Base-by-base conservation (phyloP, 2,329 filamentous ascomycete genomes). In the Xylariaceae sp. region DNA sequence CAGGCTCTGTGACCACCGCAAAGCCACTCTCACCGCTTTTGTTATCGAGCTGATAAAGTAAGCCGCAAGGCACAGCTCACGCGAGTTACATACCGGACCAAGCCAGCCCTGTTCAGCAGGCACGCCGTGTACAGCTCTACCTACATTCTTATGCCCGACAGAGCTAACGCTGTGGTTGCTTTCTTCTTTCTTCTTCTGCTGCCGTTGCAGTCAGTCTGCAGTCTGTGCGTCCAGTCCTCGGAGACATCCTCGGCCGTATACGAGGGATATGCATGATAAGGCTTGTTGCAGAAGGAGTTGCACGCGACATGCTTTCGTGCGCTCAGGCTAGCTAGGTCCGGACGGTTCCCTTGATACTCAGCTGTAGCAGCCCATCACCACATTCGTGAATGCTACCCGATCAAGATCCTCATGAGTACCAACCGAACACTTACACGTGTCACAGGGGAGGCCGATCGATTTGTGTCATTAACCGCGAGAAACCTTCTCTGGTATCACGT, bases 211-310 rank as follows among this genome's bases (percentile, higher is more conserved):
- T 30, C 23, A 42, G 37, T 42, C 11, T 42, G 48, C 51, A 37
- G n/a, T 11, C 11, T n/a, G 13, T 42, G 50, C 35, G 13, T 48
- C 34, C 17, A 10, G 5, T 17, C 18, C 13, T 57, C 55, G 45
- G 50, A 48, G 23, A 47, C 49, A 60, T 52, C 52, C 34, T 64
- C 57, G 62, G 60, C 18, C 30, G 5, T 50, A 59, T 63, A 51
- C 34, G 37, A 55, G 55, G 45, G 23, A 30, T 44, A 35, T 49
- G 42, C 18, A 44, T 45, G 42, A 39, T 30, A 42, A 45, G 55
- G 10, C 47, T 52, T 48, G 44, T 55, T 50, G 49, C 50, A 18
- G 53, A 44, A 53, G 23, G 51, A 35, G 13, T 47, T 10, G 47
- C 37, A 57, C 45, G 30, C 54, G 30, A 53, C 34, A 53, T 51